Conservation (phyloP, 208 protist species). For the Leishmania major region DNA sequence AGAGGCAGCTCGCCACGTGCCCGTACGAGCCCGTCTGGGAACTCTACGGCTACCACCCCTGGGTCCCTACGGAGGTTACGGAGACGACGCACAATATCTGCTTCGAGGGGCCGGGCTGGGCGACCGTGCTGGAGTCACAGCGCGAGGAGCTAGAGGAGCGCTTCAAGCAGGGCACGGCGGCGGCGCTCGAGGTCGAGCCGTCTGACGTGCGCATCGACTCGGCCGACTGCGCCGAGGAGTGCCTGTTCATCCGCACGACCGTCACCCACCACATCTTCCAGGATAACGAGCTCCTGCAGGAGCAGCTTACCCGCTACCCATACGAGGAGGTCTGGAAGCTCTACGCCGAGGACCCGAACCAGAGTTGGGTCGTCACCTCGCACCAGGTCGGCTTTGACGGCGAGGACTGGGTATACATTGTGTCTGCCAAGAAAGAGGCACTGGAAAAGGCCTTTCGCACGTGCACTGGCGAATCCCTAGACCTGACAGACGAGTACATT, state of each 20-base stretch:
- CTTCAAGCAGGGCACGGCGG: conserved; percentile 43
- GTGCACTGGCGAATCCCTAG: conserved; percentile 33
- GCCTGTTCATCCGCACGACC: conserved; percentile 25
- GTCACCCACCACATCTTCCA: conserved; percentile 25
- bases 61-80: conserved; percentile 29
- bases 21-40: conserved; percentile 53
- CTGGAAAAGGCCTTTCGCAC: conserved; percentile 37
- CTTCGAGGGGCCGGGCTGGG: conserved; percentile 62
- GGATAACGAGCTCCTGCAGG: conserved; percentile 32
- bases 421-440: conserved; percentile 28
- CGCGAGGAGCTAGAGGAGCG: conserved; percentile 36
- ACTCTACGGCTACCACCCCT: conserved; percentile 52
- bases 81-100: conserved; percentile 36
- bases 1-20: conserved; percentile 41
- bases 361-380: conserved; percentile 28
- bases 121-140: conserved; percentile 37
- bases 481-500: conserved; percentile 39
- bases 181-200: conserved; percentile 34
- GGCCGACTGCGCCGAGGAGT: conserved; percentile 20
- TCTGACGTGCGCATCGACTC: conserved; percentile 32
- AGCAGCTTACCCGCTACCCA: conserved; percentile 39
- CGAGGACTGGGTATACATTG: conserved; percentile 63
- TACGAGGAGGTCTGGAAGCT: conserved; percentile 51
- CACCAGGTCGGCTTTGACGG: conserved; percentile 77
- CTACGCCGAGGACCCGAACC: conserved; percentile 37